Percentiles rank a stretch among this genome's conserved stretches.
phyloP scores from a whole-genome alignment of 768 basidiomycete genomes.

The Pseudohyphozyma bogoriensis region DNA sequence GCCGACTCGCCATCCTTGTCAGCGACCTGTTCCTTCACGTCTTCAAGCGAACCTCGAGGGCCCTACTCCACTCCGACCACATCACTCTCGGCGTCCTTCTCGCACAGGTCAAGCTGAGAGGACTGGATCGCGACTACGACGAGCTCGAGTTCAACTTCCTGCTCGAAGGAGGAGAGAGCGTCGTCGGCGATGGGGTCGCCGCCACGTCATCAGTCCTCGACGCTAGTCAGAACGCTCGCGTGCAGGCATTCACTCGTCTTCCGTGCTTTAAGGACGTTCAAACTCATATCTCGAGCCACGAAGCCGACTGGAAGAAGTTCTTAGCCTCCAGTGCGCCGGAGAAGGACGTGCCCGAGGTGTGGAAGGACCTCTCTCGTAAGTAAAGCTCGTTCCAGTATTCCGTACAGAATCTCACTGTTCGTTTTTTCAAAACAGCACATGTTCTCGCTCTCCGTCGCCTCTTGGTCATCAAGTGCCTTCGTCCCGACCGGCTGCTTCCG shows the following conservation, averaged over 20 bases:
- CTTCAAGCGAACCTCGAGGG: constrained; percentile 79
- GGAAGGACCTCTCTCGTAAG: constrained; percentile 64
- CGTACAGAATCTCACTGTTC: constrained; percentile 31
- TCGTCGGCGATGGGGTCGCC: constrained; percentile 37
- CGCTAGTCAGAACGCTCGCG: constrained; percentile 56
- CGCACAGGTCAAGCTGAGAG: constrained; percentile 53
- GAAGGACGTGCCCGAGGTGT: constrained; percentile 58
- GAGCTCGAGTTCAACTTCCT: constrained; percentile 53
- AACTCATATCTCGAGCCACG: constrained; percentile 51
- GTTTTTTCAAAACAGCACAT: constrained; percentile 5
- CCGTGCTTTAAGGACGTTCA: constrained; percentile 66
- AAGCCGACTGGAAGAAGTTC: constrained; percentile 63
- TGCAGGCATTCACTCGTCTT: constrained; percentile 61
- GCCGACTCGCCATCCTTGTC: constrained; percentile 66
- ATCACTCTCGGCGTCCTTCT: constrained; percentile 82
- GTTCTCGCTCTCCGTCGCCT: constrained; percentile 55
- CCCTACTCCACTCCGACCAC: constrained; percentile 79
- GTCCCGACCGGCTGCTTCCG: constrained; percentile 83
- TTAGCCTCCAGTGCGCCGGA: constrained; percentile 60
- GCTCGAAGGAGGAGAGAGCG: constrained; percentile 68
- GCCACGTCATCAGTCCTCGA: constrained; percentile 44
- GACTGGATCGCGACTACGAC: constrained; percentile 9
- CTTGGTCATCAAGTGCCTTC: constrained; percentile 75
- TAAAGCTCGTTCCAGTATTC: background rate
- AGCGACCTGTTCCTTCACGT: constrained; percentile 81